These are phyloP conservation scores for Auricularia heimuer DNA, from an alignment of 768 basidiomycete species.

Conservation along the genomic window DNA sequence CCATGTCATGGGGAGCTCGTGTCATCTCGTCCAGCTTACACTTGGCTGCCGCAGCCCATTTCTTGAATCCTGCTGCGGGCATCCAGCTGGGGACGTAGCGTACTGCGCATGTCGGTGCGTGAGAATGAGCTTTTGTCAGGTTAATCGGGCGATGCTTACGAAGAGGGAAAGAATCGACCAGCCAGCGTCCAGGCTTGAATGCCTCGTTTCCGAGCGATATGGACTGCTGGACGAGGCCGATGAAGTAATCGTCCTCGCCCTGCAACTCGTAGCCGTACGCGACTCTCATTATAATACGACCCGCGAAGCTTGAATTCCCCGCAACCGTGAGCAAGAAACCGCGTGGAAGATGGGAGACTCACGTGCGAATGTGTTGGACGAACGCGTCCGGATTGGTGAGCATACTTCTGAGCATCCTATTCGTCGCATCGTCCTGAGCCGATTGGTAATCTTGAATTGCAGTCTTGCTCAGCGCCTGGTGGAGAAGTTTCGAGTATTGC, in stretches of 20 bases:
- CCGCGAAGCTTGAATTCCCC: neutral
- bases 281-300: neutral
- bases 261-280: neutral
- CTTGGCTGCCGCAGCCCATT: conserved; percentile 4
- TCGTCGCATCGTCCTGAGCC: neutral
- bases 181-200: conserved; percentile 7
- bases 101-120: conserved; percentile 4
- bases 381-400: neutral
- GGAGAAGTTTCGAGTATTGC: neutral
- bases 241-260: neutral
- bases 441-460: neutral
- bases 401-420: neutral
- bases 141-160: neutral
- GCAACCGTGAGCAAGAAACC: neutral
- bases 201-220: neutral
- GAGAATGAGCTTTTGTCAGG: neutral
- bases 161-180: conserved; percentile 10
- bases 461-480: neutral
- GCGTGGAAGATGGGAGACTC: neutral
- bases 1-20: conserved; percentile 10
- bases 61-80: conserved; percentile 14
- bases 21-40: conserved; percentile 7
- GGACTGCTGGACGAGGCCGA: neutral
- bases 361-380: neutral
- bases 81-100: conserved; percentile 14